A percentile compares a stretch with the other conserved stretches of the same genome.
These are phyloP conservation scores for Dichotomopilus funicola DNA, from an alignment of 2,329 filamentous ascomycete genomes.

Conservation along the genomic window DNA sequence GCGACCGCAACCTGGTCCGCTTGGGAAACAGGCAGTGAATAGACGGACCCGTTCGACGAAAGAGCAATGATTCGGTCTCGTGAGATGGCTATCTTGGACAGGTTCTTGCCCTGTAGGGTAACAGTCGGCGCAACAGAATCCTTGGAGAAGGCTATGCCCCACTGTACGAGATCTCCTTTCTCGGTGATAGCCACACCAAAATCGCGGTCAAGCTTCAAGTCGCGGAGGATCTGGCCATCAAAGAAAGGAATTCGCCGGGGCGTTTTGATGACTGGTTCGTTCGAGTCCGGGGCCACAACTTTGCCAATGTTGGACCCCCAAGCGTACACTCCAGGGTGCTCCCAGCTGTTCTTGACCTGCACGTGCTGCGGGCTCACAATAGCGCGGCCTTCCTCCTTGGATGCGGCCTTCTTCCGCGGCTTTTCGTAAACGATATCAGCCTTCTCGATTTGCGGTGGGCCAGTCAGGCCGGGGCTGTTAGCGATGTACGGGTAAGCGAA, in stretches of 20 bases:
- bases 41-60: slow-evolving; percentile 67
- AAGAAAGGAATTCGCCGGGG: slow-evolving; percentile 77
- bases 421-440: slow-evolving; percentile 64
- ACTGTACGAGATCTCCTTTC: slow-evolving; percentile 83
- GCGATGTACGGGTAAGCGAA: slow-evolving; percentile 24
- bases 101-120: slow-evolving; percentile 75
- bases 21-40: slow-evolving; percentile 73
- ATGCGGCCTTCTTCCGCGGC: slow-evolving; percentile 46
- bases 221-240: slow-evolving; percentile 74
- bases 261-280: slow-evolving; percentile 70
- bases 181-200: slow-evolving; percentile 86
- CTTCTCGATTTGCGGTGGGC: slow-evolving; percentile 26
- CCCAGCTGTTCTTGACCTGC: slow-evolving; percentile 77
- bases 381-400: slow-evolving; percentile 67
- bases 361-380: slow-evolving; percentile 77
- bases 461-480: slow-evolving; percentile 25
- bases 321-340: slow-evolving; percentile 80
- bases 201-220: slow-evolving; percentile 74
- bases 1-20: slow-evolving; percentile 51
- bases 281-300: slow-evolving; percentile 79
- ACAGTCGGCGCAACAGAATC: slow-evolving; percentile 55
- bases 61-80: slow-evolving; percentile 78
- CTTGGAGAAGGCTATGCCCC: slow-evolving; percentile 72
- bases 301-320: slow-evolving; percentile 85
- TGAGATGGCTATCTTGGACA: slow-evolving; percentile 70